These are phyloP conservation scores for Sclerotinia sclerotiorum DNA, from an alignment of 2,329 filamentous ascomycete species.

Conservation along the genomic window DNA sequence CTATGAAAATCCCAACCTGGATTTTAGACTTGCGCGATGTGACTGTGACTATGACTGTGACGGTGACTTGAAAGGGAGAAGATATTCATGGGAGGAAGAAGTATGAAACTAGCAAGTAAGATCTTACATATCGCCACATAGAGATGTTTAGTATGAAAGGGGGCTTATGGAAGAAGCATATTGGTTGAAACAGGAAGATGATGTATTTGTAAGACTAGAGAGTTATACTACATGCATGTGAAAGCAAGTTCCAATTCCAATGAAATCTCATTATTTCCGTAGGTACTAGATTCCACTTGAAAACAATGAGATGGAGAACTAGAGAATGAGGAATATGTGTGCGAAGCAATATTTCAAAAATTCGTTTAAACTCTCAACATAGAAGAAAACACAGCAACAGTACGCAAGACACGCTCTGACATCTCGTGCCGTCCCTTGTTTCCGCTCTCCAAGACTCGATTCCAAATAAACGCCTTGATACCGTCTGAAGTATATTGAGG, in stretches of 20 bases:
- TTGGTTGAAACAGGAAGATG: background rate
- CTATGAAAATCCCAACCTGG: too few relatives aligned
- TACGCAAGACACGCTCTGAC: background rate
- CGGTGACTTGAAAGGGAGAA: background rate
- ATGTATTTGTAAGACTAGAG: background rate
- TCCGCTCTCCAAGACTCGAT: background rate
- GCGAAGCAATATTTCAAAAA: background rate
- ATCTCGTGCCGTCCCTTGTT: too few relatives aligned
- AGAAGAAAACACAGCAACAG: background rate
- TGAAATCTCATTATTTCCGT: too few relatives aligned
- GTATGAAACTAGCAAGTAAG: background rate
- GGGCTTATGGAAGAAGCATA: background rate
- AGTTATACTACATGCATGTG: background rate
- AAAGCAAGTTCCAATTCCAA: background rate
- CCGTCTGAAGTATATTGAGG: background rate
- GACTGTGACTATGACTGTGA: too few relatives aligned
- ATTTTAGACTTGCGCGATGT: too few relatives aligned
- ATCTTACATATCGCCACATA: too few relatives aligned
- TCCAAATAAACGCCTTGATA: background rate
- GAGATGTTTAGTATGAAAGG: background rate
- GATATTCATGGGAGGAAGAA: too few relatives aligned
- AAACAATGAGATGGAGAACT: background rate
- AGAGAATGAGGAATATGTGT: slow-evolving; percentile 8
- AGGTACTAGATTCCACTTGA: too few relatives aligned
- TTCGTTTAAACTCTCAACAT: background rate